Conservation (phyloP, 768 basidiomycete species). For the Pleurotus pulmonarius region DNA sequence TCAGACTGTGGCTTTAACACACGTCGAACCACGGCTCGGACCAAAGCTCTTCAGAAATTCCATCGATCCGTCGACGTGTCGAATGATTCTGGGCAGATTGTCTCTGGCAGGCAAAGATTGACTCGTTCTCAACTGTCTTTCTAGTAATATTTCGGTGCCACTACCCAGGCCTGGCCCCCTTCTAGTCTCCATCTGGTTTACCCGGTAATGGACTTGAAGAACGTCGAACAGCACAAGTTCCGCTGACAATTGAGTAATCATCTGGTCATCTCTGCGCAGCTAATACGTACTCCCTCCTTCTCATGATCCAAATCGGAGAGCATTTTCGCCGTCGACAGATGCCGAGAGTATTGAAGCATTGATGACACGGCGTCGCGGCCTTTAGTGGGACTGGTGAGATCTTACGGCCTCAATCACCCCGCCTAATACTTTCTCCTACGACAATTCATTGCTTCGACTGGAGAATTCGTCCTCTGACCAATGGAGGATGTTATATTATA, state of each 20-base stretch:
- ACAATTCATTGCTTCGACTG: conserved; percentile 1
- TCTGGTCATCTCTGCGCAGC: not conserved
- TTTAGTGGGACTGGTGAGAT: conserved; percentile 22
- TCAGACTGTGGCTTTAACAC: too few species aligned
- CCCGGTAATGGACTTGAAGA: too few species aligned
- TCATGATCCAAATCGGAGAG: conserved; percentile 72
- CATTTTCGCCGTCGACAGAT: conserved; percentile 75
- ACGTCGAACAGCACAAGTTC: not conserved
- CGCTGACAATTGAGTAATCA: not conserved
- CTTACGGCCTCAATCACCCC: not conserved
- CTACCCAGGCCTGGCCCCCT: too few species aligned
- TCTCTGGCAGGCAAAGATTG: too few species aligned
- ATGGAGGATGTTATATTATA: not conserved
- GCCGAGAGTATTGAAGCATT: conserved; percentile 81
- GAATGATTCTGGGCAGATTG: too few species aligned
- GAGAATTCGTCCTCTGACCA: conserved; percentile 2
- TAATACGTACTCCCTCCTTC: conserved; percentile 23
- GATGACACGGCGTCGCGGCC: conserved; percentile 96
- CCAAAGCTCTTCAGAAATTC: too few species aligned
- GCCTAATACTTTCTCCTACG: conserved; percentile 2
- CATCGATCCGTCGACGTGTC: too few species aligned
- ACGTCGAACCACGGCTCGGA: too few species aligned
- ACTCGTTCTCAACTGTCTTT: too few species aligned
- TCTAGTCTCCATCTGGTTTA: too few species aligned
- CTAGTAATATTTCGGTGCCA: too few species aligned